A percentile compares a stretch with the other conserved stretches of the same genome.
Evolutionary conservation across 1,284 basidiomycete species (phyloP).

Genomic region (Porodaedalea pini): DNA sequence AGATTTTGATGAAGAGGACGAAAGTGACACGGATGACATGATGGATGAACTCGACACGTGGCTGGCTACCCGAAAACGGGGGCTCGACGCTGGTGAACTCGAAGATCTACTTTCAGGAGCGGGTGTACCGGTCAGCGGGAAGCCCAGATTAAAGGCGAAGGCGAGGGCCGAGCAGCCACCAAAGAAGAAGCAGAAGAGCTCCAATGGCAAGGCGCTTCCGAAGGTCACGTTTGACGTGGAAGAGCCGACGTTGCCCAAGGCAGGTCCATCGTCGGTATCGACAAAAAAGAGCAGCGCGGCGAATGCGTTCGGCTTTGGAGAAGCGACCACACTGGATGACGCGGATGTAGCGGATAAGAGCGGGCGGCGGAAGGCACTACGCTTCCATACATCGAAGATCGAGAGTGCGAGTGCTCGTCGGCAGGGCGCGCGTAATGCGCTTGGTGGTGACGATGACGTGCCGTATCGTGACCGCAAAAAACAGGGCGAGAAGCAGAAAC

Average conservation of each 20-base stretch:
- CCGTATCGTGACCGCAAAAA: constrained; percentile 71
- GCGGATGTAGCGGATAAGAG: constrained; percentile 81
- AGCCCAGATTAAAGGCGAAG: constrained; percentile 22
- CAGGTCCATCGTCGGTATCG: constrained; percentile 26
- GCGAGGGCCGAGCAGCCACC: constrained; percentile 27
- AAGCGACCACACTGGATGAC: constrained; percentile 62
- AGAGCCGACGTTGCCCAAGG: constrained; percentile 54
- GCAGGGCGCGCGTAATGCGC: constrained; percentile 61
- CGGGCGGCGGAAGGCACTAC: constrained; percentile 72
- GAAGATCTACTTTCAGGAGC: constrained; percentile 54
- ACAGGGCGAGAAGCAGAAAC: constrained; percentile 52
- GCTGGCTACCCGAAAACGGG: constrained; percentile 23
- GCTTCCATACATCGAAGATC: constrained; percentile 84
- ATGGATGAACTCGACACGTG: constrained; percentile 25
- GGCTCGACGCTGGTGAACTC: constrained; percentile 53
- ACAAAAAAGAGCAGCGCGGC: constrained; percentile 25
- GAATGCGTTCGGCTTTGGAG: constrained; percentile 58
- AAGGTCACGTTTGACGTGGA: constrained; percentile 63
- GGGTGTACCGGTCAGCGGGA: constrained; percentile 29
- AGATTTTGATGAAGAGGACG: constrained; percentile 23
- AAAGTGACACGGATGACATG: not conserved
- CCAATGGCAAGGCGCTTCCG: constrained; percentile 26
- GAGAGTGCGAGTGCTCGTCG: constrained; percentile 71
- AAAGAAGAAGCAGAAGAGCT: constrained; percentile 42
- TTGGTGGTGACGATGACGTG: constrained; percentile 86